phyloP scores from a whole-genome alignment of 352 stramenopile genomes.

The Globisporangium ultimum region DNA sequence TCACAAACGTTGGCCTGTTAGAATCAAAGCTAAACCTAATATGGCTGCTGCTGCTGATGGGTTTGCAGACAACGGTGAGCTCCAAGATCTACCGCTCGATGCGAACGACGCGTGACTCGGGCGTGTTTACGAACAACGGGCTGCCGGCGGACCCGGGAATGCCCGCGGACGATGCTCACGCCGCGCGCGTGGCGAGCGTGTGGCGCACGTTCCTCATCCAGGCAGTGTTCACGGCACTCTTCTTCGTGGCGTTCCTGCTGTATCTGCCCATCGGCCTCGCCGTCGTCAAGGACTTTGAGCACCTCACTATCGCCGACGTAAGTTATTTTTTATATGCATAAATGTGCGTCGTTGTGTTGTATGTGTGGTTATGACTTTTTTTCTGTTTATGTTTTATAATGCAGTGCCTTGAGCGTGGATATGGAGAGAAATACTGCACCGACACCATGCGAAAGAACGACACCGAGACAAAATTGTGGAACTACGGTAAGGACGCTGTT shows the following conservation, averaged over 20 bases:
- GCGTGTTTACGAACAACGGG: not conserved
- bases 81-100: constrained; percentile 21
- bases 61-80: constrained; percentile 29
- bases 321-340: constrained; percentile 1
- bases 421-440: constrained; percentile 63
- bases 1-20: too few relatives aligned
- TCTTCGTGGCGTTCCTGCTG: constrained; percentile 64
- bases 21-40: too few relatives aligned
- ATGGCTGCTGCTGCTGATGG: not conserved
- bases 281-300: constrained; percentile 33
- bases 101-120: constrained; percentile 6
- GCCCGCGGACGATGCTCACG: constrained; percentile 8
- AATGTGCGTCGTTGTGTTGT: not conserved
- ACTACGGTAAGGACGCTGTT: constrained; percentile 40
- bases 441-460: constrained; percentile 49
- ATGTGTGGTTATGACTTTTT: too few relatives aligned
- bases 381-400: too few relatives aligned
- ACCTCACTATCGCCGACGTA: constrained; percentile 42
- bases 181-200: constrained; percentile 22
- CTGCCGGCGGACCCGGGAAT: not conserved
- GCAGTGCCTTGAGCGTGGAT: constrained; percentile 46
- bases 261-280: constrained; percentile 67
- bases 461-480: constrained; percentile 65
- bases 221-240: constrained; percentile 32
- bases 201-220: constrained; percentile 36